These are phyloP conservation scores for Hymenoscyphus scutula DNA, from an alignment of 2,329 filamentous ascomycete genomes.

Conservation along the genomic window DNA sequence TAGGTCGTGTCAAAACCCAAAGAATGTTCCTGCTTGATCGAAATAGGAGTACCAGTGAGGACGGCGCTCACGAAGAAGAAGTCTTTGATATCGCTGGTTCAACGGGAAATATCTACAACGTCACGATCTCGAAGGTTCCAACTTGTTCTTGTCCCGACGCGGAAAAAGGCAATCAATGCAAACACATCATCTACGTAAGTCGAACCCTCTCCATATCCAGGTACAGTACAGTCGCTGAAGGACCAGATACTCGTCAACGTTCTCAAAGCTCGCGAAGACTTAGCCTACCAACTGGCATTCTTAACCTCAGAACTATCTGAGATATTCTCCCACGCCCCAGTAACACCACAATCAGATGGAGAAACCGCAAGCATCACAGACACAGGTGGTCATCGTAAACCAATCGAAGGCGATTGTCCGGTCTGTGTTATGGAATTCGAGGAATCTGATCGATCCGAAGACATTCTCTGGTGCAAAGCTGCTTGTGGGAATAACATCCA, in stretches of 20 bases:
- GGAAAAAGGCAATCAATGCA: constrained; percentile 57
- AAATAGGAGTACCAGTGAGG: constrained; percentile 34
- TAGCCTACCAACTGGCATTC: constrained; percentile 60
- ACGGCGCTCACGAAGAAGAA: constrained; percentile 44
- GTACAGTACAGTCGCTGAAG: background rate
- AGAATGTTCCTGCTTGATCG: constrained; percentile 58
- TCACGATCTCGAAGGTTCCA: constrained; percentile 51
- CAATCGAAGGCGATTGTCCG: constrained; percentile 60
- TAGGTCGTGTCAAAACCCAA: constrained; percentile 49
- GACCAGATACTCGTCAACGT: constrained; percentile 52
- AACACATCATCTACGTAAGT: constrained; percentile 58
- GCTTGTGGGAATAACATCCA: constrained; percentile 62
- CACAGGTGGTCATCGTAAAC: constrained; percentile 51
- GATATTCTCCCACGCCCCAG: constrained; percentile 52
- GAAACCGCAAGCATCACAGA: constrained; percentile 38
- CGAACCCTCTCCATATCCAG: constrained; percentile 4
- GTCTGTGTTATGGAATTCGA: constrained; percentile 60
- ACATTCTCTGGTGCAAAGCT: constrained; percentile 56
- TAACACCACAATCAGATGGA: constrained; percentile 43
- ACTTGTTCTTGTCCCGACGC: constrained; percentile 54
- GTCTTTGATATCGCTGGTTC: constrained; percentile 56
- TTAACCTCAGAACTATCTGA: constrained; percentile 55
- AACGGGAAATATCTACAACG: constrained; percentile 62
- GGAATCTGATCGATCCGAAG: constrained; percentile 36
- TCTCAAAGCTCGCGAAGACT: constrained; percentile 52